Percentiles rank a stretch among this genome's conserved stretches.
phyloP scores from a whole-genome alignment of 441 rosid genomes.

The Adansonia grandidieri region DNA sequence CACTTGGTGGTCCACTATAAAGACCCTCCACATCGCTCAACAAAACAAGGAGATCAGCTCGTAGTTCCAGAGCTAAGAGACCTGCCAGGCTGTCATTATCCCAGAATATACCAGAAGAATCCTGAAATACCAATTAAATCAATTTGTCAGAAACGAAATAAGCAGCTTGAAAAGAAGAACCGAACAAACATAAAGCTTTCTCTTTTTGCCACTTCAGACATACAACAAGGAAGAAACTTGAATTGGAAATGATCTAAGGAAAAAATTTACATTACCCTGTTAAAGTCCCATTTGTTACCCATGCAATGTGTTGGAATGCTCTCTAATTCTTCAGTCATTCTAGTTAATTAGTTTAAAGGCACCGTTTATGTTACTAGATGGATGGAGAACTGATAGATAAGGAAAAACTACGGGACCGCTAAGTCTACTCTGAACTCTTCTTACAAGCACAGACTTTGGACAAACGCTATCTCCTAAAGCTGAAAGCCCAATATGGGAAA shows the following conservation, averaged over 20 bases:
- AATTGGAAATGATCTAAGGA: background rate
- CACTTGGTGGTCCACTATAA: slow-evolving; percentile 43
- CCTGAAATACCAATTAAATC: slow-evolving; percentile 36
- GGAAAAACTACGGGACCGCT: slow-evolving; percentile 5
- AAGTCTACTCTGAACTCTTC: slow-evolving; percentile 12
- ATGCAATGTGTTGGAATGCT: background rate
- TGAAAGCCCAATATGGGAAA: no score
- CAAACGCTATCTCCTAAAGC: no score
- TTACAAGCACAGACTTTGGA: background rate
- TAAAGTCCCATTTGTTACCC: background rate
- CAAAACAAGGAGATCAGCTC: slow-evolving; percentile 39
- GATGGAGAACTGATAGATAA: background rate
- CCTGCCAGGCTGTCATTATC: slow-evolving; percentile 44
- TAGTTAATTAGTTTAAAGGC: slow-evolving; percentile 18
- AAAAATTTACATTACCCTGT: background rate
- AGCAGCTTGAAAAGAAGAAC: background rate
- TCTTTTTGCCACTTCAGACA: slow-evolving; percentile 20
- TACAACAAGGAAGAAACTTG: slow-evolving; percentile 8
- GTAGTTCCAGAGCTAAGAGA: slow-evolving; percentile 33
- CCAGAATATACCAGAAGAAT: slow-evolving; percentile 36
- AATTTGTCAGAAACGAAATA: slow-evolving; percentile 10
- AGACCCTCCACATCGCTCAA: slow-evolving; percentile 47
- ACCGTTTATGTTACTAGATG: background rate
- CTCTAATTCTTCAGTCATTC: slow-evolving; percentile 5
- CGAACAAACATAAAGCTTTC: slow-evolving; percentile 8